phyloP scores from a whole-genome alignment of 192 early-diverging fungal genomes.

The Powellomyces hirtus region DNA sequence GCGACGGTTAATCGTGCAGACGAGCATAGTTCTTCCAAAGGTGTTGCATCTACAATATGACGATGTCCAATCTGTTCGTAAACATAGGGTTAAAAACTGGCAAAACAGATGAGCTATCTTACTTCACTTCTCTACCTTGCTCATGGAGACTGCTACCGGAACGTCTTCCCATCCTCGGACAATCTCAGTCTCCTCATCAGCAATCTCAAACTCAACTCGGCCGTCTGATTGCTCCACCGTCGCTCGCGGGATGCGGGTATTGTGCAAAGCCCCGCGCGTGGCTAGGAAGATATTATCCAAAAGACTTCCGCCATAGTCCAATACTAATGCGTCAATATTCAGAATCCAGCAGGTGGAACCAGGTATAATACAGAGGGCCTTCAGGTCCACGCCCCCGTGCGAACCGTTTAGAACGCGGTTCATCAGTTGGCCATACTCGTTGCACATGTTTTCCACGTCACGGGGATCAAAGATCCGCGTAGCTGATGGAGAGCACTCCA shows the following conservation, averaged over 20 bases:
- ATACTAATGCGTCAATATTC: conserved; percentile 82
- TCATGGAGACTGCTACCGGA: conserved; percentile 82
- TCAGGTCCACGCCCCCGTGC: conserved; percentile 82
- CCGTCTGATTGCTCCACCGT: conserved; percentile 80
- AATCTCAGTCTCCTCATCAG: conserved; percentile 82
- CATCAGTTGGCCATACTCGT: conserved; percentile 79
- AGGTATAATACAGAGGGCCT: conserved; percentile 86
- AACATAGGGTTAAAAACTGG: not conserved
- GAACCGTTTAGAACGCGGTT: conserved; percentile 76
- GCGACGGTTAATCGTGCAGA: conserved; percentile 75
- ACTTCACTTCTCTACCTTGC: conserved; percentile 53
- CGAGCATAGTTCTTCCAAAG: conserved; percentile 86
- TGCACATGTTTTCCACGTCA: conserved; percentile 72
- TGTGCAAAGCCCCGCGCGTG: conserved; percentile 80
- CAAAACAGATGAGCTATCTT: not conserved
- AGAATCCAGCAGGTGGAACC: conserved; percentile 83
- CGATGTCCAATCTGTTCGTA: conserved; percentile 71
- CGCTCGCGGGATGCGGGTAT: conserved; percentile 83
- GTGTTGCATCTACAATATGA: conserved; percentile 84
- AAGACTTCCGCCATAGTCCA: conserved; percentile 87
- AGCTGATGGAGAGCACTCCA: conserved; percentile 66
- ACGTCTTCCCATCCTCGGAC: conserved; percentile 75
- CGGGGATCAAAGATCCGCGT: conserved; percentile 18
- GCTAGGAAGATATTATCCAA: conserved; percentile 85
- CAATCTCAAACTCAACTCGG: conserved; percentile 86